Base-by-base conservation (phyloP, 495 filamentous ascomycete genomes). In the Annulohypoxylon nitens region DNA sequence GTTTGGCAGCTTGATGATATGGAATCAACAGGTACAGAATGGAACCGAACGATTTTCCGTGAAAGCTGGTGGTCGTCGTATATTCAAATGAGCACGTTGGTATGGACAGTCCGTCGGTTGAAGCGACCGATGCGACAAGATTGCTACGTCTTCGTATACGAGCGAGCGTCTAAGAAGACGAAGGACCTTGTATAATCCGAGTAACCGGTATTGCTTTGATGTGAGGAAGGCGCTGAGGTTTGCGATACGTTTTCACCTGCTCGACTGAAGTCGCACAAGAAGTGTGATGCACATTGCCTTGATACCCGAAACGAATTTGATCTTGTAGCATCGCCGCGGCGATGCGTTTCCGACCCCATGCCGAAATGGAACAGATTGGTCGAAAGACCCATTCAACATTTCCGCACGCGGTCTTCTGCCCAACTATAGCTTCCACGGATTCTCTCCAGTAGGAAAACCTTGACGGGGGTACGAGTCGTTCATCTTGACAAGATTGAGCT, bases 1-100 rank as follows among this genome's bases (percentile, higher is more conserved):
- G 3, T 88, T 94, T 53, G 90, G 90, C 0, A 91, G 92, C 63
- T 78, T 94, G 73, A 89, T 90, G 81, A 78, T 92, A 67, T 91
- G 92, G 78, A 89, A 91, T 65, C 76, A 81, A 30, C 86, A 88
- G 61, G 81, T 83, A 34, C 81, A 90, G 37, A 90, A 86, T 47
- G 89, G 91, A 3, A 83, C 87, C 23, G 91, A 92, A 55, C 79
- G 86, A 51, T 88, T 87, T 68, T 86, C 89, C 0, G 83, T 87
- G 30, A 87, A 88, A 45, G 88, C 88, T 69, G 88, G 88, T 53
- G 90, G 91, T 2, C 86, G 87, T 51, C 82, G 89, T 60, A 80
- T 93, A 10, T 92, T 94, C 65, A 88, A 87, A 69, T 93, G 73
- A 87, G 39, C 16, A 57, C 4, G 34, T 37, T 18, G 5, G 30